These are phyloP conservation scores for Aspergillus latus DNA, from an alignment of 2,329 filamentous ascomycete species.

Conservation along the genomic window DNA sequence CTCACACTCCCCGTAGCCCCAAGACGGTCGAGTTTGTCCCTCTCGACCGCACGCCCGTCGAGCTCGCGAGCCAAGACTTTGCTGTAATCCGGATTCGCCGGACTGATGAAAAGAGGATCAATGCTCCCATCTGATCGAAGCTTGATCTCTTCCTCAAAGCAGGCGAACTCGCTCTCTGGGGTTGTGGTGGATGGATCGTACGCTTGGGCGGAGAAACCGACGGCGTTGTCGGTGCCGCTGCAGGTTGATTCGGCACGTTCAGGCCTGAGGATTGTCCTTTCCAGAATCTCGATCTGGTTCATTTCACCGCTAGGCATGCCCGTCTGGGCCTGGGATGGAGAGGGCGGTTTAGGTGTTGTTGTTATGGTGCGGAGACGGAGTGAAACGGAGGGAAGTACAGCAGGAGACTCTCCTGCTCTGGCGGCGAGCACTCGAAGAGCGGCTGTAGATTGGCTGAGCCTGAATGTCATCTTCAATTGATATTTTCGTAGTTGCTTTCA, in stretches of 20 bases:
- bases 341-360: no score
- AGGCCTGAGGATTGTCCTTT: constrained; percentile 5
- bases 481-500: no score
- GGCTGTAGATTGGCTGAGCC: no score
- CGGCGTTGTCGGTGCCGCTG: constrained; percentile 34
- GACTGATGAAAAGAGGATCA: constrained; percentile 10
- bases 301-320: not conserved
- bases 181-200: constrained; percentile 32
- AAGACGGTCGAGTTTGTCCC: not conserved
- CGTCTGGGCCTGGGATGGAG: no score
- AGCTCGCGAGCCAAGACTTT: not conserved
- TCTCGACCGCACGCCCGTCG: not conserved
- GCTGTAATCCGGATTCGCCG: constrained; percentile 9
- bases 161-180: constrained; percentile 37
- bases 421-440: no score
- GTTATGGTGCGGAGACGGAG: no score
- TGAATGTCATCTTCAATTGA: no score
- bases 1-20: constrained; percentile 1
- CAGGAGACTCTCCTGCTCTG: no score
- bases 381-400: no score
- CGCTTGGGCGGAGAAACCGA: constrained; percentile 35
- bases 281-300: not conserved
- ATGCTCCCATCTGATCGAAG: not conserved
- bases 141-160: constrained; percentile 40
- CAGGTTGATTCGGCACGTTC: constrained; percentile 12